These are phyloP conservation scores for Chaetomium olivaceum DNA, from an alignment of 2,329 filamentous ascomycete genomes.

Conservation along the genomic window DNA sequence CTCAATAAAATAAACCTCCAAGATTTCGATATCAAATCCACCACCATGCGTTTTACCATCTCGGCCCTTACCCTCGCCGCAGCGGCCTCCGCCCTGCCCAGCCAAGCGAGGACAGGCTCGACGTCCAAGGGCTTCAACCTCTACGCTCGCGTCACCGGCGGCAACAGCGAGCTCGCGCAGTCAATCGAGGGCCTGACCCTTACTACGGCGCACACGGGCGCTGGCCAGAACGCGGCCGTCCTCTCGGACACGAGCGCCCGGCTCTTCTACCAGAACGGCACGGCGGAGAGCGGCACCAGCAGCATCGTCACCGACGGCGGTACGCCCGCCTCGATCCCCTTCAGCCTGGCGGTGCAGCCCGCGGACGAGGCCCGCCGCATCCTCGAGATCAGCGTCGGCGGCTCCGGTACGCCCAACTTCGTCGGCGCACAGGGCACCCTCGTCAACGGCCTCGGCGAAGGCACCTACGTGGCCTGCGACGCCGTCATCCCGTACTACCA, in stretches of 20 bases:
- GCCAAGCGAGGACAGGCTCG: background rate
- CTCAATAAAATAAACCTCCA: background rate
- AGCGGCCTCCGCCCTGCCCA: conserved; percentile 4
- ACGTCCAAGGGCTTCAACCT: conserved; percentile 22
- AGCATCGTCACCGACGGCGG: conserved; percentile 46
- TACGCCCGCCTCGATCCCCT: conserved; percentile 41
- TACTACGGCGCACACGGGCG: conserved; percentile 46
- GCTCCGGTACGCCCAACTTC: background rate
- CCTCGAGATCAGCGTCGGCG: conserved; percentile 41
- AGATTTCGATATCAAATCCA: background rate
- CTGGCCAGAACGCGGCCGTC: conserved; percentile 44
- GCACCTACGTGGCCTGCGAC: conserved; percentile 47
- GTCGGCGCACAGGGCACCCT: conserved; percentile 37
- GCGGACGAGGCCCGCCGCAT: conserved; percentile 30
- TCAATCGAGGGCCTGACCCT: conserved; percentile 46
- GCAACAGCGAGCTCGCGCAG: conserved; percentile 42
- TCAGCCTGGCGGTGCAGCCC: conserved; percentile 39
- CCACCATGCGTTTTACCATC: conserved; percentile 5
- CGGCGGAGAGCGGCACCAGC: conserved; percentile 38
- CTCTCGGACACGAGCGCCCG: conserved; percentile 34
- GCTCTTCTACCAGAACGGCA: conserved; percentile 54
- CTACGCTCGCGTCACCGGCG: conserved; percentile 41
- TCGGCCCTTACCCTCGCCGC: conserved; percentile 10
- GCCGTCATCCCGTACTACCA: conserved; percentile 46
- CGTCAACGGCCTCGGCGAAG: conserved; percentile 32